Conservation (phyloP, 148 eudicot genomes). For the Simmondsia chinensis region DNA sequence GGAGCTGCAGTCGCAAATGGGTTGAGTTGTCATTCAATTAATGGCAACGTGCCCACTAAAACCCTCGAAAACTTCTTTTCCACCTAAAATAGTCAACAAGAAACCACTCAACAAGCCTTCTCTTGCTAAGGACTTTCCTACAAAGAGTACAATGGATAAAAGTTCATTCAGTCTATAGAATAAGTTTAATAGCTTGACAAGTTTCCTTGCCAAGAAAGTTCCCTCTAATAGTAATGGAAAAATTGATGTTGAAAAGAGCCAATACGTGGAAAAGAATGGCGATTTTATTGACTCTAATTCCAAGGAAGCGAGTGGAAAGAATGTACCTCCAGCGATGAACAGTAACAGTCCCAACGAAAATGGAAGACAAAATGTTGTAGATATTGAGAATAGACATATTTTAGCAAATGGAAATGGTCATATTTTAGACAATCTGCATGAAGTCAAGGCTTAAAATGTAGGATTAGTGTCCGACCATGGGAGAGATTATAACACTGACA, state of each 20-base stretch:
- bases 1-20: too few relatives aligned
- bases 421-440: conserved; percentile 20
- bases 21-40: conserved; percentile 32
- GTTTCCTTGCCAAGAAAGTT: conserved; percentile 22
- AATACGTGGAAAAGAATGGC: conserved; percentile 32
- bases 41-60: conserved; percentile 29
- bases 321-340: conserved; percentile 8
- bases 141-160: conserved; percentile 26
- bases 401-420: conserved; percentile 43
- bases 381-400: conserved; percentile 15
- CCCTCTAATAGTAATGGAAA: conserved; percentile 24
- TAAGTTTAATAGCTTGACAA: conserved; percentile 27
- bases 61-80: conserved; percentile 14
- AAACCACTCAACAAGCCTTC: conserved; percentile 20
- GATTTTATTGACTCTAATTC: conserved; percentile 12
- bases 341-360: conserved; percentile 21
- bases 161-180: conserved; percentile 24
- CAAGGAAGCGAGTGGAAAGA: conserved; percentile 28
- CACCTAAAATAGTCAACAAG: conserved; percentile 14
- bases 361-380: conserved; percentile 15
- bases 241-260: conserved; percentile 28
- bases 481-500: too few relatives aligned
- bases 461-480: too few relatives aligned
- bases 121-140: conserved; percentile 18
- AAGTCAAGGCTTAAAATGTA: conserved; percentile 11